Conservation (phyloP, 2,329 filamentous ascomycete genomes). For the Tolypocladium ovalisporum region DNA sequence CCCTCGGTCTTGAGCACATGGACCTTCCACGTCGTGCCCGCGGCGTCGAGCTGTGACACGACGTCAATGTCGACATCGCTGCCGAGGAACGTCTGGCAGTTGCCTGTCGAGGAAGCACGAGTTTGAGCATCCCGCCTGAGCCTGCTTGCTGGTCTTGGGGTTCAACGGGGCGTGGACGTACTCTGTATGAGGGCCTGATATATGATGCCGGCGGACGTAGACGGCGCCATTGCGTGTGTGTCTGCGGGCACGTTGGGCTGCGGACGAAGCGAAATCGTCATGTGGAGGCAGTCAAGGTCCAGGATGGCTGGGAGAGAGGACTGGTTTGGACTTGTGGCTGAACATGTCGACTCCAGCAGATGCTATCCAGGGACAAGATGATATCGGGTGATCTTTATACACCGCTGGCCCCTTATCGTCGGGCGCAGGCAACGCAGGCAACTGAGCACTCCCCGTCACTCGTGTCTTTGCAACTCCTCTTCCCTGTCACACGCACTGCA, state of each 20-base stretch:
- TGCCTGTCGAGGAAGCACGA: conserved; percentile 8
- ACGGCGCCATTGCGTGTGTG: not conserved
- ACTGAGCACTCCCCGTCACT: not conserved
- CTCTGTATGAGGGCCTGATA: conserved; percentile 5
- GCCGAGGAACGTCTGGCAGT: conserved; percentile 15
- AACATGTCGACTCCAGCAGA: not conserved
- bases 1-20: conserved; percentile 14
- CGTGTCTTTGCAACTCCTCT: not conserved
- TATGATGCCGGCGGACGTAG: not conserved
- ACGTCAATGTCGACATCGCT: conserved; percentile 12
- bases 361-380: not conserved
- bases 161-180: not conserved
- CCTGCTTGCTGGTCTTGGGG: not conserved
- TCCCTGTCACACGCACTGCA: not conserved
- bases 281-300: not conserved
- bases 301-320: not conserved
- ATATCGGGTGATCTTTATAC: not conserved
- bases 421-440: not conserved
- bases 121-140: not conserved
- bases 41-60: conserved; percentile 10
- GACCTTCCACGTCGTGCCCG: conserved; percentile 12
- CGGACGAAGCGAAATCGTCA: not conserved
- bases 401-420: not conserved
- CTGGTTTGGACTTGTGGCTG: not conserved
- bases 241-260: not conserved